These are phyloP conservation scores for Suillus sp. DNA, from an alignment of 768 basidiomycete species.

Conservation along the genomic window DNA sequence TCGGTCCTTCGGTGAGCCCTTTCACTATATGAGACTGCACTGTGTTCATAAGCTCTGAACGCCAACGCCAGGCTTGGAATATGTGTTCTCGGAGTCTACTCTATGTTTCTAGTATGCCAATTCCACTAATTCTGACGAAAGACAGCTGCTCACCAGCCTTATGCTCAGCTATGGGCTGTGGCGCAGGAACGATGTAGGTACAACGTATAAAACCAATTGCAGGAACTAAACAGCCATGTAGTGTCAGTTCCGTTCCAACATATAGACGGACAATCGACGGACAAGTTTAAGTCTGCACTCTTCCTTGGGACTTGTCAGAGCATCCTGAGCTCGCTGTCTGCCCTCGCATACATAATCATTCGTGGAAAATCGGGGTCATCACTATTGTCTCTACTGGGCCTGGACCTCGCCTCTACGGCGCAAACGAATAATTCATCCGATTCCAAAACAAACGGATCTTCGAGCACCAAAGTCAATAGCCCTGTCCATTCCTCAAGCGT, in stretches of 20 bases:
- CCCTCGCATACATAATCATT: slow-evolving; percentile 72
- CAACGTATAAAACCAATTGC: not conserved
- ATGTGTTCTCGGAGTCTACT: slow-evolving; percentile 88
- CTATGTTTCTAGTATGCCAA: slow-evolving; percentile 80
- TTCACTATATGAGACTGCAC: not conserved
- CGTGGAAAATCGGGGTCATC: slow-evolving; percentile 58
- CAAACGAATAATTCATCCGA: slow-evolving; percentile 25
- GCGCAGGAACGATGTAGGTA: slow-evolving; percentile 89
- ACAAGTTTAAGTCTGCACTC: slow-evolving; percentile 83
- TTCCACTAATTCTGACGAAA: slow-evolving; percentile 6
- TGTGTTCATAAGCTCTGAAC: slow-evolving; percentile 1
- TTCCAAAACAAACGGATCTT: slow-evolving; percentile 28
- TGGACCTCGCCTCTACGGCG: slow-evolving; percentile 38
- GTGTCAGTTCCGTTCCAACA: slow-evolving; percentile 85
- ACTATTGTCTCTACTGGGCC: slow-evolving; percentile 60
- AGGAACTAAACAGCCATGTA: slow-evolving; percentile 28
- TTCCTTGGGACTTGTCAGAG: slow-evolving; percentile 88
- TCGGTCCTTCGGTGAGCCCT: slow-evolving; percentile 28
- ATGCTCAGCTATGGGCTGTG: slow-evolving; percentile 77
- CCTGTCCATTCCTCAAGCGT: slow-evolving; percentile 23
- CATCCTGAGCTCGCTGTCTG: slow-evolving; percentile 71
- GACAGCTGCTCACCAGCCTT: slow-evolving; percentile 7
- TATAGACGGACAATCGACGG: slow-evolving; percentile 58
- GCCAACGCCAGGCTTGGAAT: slow-evolving; percentile 53
- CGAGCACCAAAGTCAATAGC: slow-evolving; percentile 42